phyloP scores from a whole-genome alignment of 1,284 basidiomycete species.

The Spongiforma sp. region DNA sequence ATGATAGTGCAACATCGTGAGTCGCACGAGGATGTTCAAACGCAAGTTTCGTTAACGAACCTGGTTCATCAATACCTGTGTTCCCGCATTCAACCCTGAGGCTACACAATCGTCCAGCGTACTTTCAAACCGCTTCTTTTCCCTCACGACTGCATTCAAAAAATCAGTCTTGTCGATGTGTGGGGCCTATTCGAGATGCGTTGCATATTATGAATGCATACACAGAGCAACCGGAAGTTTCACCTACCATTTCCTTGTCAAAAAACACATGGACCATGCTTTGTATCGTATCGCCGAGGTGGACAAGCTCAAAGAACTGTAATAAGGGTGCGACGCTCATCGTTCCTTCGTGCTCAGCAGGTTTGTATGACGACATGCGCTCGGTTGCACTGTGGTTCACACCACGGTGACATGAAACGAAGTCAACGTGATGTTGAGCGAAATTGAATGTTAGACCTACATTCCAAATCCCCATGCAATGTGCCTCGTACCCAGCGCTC shows the following conservation, averaged over 20 bases:
- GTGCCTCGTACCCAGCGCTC: conserved; percentile 81
- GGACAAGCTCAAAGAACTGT: conserved; percentile 98
- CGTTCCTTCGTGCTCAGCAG: conserved; percentile 82
- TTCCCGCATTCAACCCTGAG: conserved; percentile 91
- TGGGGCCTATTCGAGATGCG: conserved; percentile 57
- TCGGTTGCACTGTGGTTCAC: conserved; percentile 70
- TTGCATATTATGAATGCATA: not conserved
- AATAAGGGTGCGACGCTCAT: conserved; percentile 88
- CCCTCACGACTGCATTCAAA: conserved; percentile 89
- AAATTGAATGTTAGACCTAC: conserved; percentile 48
- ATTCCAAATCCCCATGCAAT: conserved; percentile 83
- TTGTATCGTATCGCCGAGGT: conserved; percentile 97
- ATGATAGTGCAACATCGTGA: not conserved
- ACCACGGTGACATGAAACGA: not conserved
- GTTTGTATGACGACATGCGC: conserved; percentile 88
- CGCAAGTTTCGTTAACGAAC: conserved; percentile 40
- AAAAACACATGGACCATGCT: conserved; percentile 98
- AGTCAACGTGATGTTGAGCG: not conserved
- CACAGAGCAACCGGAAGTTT: not conserved
- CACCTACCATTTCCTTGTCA: conserved; percentile 86
- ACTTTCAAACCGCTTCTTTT: conserved; percentile 97
- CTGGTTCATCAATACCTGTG: conserved; percentile 96
- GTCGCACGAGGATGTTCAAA: conserved; percentile 10
- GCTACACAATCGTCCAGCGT: conserved; percentile 93
- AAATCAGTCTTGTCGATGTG: conserved; percentile 95